Percentiles rank a stretch among this genome's conserved stretches.
These are phyloP conservation scores for Kwoniella botswanensis DNA, from an alignment of 768 basidiomycete species.

Conservation along the genomic window DNA sequence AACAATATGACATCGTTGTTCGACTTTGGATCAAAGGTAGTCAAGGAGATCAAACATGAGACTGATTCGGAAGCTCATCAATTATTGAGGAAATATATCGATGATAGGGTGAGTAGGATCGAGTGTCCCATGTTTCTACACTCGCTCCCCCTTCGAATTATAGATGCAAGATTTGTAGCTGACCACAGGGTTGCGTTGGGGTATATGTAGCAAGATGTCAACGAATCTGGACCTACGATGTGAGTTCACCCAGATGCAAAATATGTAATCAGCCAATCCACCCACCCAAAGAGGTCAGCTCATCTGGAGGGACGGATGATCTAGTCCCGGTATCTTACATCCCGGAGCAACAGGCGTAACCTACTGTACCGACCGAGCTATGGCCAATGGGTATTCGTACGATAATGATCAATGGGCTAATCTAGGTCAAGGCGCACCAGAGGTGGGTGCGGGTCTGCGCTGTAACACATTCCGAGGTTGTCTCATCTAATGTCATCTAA, in stretches of 20 bases:
- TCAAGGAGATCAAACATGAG: conserved; percentile 69
- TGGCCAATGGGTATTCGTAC: conserved; percentile 79
- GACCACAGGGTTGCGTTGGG: neutral
- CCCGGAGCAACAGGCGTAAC: conserved; percentile 64
- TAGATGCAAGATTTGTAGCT: neutral
- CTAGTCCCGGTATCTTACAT: conserved; percentile 36
- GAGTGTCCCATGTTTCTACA: neutral
- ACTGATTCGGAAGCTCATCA: conserved; percentile 85
- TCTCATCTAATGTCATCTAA: neutral
- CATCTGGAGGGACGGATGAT: neutral
- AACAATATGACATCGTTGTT: conserved; percentile 23
- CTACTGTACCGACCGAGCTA: conserved; percentile 81
- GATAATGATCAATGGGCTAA: conserved; percentile 52
- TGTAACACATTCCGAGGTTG: neutral
- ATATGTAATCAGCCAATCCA: too few species aligned
- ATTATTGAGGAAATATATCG: conserved; percentile 34
- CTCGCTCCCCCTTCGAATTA: too few species aligned
- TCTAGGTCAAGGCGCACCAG: conserved; percentile 82
- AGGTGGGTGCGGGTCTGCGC: conserved; percentile 22
- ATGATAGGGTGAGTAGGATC: conserved; percentile 18
- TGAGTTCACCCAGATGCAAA: neutral
- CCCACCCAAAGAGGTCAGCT: too few species aligned
- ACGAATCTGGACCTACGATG: conserved; percentile 9
- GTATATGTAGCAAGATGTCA: neutral
- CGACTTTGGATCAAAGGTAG: conserved; percentile 56